Base-by-base conservation (phyloP, 2,329 filamentous ascomycete species). In the Lizonia empirigonia region DNA sequence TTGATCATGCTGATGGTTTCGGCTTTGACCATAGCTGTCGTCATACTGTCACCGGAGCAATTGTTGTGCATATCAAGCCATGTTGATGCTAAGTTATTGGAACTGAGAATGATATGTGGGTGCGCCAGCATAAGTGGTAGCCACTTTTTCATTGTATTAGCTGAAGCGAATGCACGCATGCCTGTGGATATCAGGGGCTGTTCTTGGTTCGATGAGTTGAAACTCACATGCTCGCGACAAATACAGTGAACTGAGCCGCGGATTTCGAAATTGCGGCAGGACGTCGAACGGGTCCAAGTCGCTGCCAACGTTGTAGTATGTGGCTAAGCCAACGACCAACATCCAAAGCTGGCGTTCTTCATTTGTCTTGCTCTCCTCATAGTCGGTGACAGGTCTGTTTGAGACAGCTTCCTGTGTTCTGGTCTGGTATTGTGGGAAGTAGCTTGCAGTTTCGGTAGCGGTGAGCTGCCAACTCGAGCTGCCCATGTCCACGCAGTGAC, bases 31-130 rank as follows among this genome's bases (percentile, higher is more conserved):
- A 66, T 38, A 2, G 39, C 36, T 2, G 69, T 71, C 5, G 55
- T 59, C 8, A 47, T 54, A 36, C 67, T 72, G 22, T 71, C 68
- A 2, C 56, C 63, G 7, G 52, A 56, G 10, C 26, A 38, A 4
- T 56, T 56, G 6, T 54, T 44, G 15, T 57, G 57, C 63, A 69
- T 70, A 26, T 72, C 70, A 19, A 66, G 48, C 61, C 62, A 72
- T 2, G 62, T 62, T 0, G 65, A 66, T 10, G 60, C 54, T 7
- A 70, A 9, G n/a, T 64, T 39, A 1, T 55, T 60, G 0, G 60
- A 53, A 48, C 64, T 71, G 5, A 71, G 56, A 3, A 70, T 32
- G 15, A 67, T 52, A 20, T 70, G 56, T 1, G 60, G 62, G 32
- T 71, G 53, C 3, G 59, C 56, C 7, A 67, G 48, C 56, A 70